These are phyloP conservation scores for Mycena kentingensis DNA, from an alignment of 768 basidiomycete species.

Conservation along the genomic window DNA sequence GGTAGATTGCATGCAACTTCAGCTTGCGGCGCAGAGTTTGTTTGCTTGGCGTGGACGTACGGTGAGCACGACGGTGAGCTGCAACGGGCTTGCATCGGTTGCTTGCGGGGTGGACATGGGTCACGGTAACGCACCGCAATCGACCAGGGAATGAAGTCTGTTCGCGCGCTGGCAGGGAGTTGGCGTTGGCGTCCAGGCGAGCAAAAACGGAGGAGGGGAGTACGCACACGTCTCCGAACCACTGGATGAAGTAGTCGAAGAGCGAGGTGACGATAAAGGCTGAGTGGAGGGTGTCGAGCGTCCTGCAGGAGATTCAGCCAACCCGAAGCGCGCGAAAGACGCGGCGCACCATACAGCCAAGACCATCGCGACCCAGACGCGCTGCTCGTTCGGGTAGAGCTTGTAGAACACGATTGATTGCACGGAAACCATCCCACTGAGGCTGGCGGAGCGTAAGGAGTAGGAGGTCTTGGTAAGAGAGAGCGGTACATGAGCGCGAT, in stretches of 20 bases:
- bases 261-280: slow-evolving; percentile 25
- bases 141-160: slow-evolving; percentile 1
- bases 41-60: slow-evolving; percentile 7
- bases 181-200: neutral
- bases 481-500: neutral
- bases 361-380: neutral
- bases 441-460: no score
- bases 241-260: slow-evolving; percentile 25
- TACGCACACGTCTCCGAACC: slow-evolving; percentile 25
- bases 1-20: no score
- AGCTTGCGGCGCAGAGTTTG: neutral
- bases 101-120: no score
- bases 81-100: neutral
- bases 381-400: neutral
- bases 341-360: neutral
- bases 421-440: neutral
- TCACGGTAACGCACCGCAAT: slow-evolving; percentile 14
- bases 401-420: neutral
- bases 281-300: slow-evolving; percentile 25
- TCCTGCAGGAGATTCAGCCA: slow-evolving; percentile 9
- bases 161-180: neutral
- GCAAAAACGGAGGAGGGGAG: neutral
- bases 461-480: no score
- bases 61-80: slow-evolving; percentile 17
- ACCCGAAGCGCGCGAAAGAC: no score